Evolutionary conservation across 306 rosid genomes (phyloP).

Genomic region (Rubus idaeus): DNA sequence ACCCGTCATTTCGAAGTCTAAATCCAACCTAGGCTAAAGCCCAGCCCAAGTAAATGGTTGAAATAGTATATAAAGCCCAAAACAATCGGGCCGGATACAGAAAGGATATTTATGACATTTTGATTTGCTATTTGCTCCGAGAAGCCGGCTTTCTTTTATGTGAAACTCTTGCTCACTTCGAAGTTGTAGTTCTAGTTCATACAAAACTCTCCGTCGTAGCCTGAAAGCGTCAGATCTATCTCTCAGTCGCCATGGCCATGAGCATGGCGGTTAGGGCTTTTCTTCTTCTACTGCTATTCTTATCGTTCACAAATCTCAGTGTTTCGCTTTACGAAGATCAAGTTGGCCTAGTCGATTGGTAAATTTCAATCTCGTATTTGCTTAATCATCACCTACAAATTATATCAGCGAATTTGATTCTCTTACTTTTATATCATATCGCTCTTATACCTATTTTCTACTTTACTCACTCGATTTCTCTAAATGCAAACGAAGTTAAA

Average conservation of each 20-base stretch:
- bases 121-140: not conserved
- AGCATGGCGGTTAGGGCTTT: slow-evolving; percentile 68
- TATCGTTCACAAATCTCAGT: slow-evolving; percentile 31
- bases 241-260: slow-evolving; percentile 59
- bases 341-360: slow-evolving; percentile 97
- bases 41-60: not conserved
- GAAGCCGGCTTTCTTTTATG: not conserved
- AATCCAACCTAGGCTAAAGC: not conserved
- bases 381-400: too few species aligned
- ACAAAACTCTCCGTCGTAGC: slow-evolving; percentile 13
- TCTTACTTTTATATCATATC: too few species aligned
- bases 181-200: not conserved
- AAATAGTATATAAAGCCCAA: not conserved
- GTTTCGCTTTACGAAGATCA: slow-evolving; percentile 86
- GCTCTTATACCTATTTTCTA: not conserved
- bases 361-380: slow-evolving; percentile 3
- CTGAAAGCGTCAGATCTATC: slow-evolving; percentile 44
- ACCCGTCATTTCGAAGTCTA: too few species aligned
- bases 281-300: slow-evolving; percentile 36
- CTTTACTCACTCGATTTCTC: not conserved
- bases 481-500: slow-evolving; percentile 9
- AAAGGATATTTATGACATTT: not conserved
- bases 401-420: too few species aligned
- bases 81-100: not conserved
- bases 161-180: not conserved